Evolutionary conservation across 1,284 basidiomycete species (phyloP).

Genomic region (Rhodofomes roseus): DNA sequence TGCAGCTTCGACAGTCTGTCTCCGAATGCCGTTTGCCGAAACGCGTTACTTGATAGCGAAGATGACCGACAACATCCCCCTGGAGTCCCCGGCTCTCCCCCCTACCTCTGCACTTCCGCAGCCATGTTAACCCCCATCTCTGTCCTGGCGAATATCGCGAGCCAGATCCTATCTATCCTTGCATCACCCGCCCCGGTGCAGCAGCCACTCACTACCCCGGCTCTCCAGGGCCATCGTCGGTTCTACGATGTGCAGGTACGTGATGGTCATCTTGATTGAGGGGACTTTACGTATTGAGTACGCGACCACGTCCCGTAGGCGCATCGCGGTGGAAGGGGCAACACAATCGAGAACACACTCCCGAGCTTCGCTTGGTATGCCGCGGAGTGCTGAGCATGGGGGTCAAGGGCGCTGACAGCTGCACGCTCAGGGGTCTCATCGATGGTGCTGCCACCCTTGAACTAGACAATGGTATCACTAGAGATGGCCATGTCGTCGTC

Average conservation of each 20-base stretch:
- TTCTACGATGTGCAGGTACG: conserved; percentile 29
- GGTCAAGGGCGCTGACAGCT: neutral
- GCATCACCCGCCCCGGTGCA: conserved; percentile 17
- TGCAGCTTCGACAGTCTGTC: neutral
- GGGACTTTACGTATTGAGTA: conserved; percentile 9
- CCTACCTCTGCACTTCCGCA: neutral
- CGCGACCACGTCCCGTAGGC: conserved; percentile 39
- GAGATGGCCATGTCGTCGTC: conserved; percentile 71
- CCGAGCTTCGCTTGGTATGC: conserved; percentile 71
- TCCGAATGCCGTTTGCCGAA: neutral
- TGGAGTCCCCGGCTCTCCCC: neutral
- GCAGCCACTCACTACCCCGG: conserved; percentile 8
- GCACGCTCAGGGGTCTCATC: conserved; percentile 54
- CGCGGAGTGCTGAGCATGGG: conserved; percentile 3
- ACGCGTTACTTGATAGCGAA: neutral
- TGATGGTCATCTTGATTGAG: conserved; percentile 7
- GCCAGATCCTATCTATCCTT: conserved; percentile 16
- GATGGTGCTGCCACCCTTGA: conserved; percentile 75
- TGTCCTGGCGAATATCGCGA: conserved; percentile 18
- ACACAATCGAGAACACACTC: conserved; percentile 65
- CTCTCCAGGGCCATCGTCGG: conserved; percentile 11
- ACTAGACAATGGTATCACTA: conserved; percentile 74
- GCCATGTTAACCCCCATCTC: conserved; percentile 18
- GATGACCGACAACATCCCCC: neutral
- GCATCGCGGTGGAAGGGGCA: conserved; percentile 76